Evolutionary conservation across 2,329 filamentous ascomycete genomes (phyloP).

Genomic region (Cercospora janseana): DNA sequence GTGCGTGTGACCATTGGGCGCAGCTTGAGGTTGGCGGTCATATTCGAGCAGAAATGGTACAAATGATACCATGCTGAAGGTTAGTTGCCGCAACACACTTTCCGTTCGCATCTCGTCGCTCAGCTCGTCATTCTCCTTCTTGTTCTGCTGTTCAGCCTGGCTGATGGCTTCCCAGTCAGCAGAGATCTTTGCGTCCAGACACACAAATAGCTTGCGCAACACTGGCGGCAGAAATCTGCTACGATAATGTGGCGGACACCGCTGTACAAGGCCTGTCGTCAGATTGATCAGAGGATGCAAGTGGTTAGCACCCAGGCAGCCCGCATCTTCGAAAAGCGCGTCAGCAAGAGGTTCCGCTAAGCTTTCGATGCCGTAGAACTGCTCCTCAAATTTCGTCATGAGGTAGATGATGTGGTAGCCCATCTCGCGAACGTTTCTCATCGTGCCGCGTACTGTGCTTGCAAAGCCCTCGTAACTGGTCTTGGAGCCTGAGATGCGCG

Average conservation of each 20-base stretch:
- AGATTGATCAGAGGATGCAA: slow-evolving; percentile 90
- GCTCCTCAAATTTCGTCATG: slow-evolving; percentile 79
- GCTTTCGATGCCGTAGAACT: slow-evolving; percentile 87
- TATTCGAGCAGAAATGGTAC: slow-evolving; percentile 80
- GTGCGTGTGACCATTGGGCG: slow-evolving; percentile 15
- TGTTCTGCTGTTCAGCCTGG: slow-evolving; percentile 56
- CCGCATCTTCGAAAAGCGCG: slow-evolving; percentile 78
- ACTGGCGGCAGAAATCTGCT: slow-evolving; percentile 81
- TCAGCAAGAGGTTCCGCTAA: slow-evolving; percentile 79
- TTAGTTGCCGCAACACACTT: slow-evolving; percentile 88
- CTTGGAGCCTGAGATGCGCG: slow-evolving; percentile 83
- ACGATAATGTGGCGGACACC: slow-evolving; percentile 78
- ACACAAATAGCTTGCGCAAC: slow-evolving; percentile 74
- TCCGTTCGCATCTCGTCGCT: slow-evolving; percentile 98
- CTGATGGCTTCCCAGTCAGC: slow-evolving; percentile 78
- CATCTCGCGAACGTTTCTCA: slow-evolving; percentile 86
- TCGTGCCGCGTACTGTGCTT: slow-evolving; percentile 84
- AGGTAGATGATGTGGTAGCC: slow-evolving; percentile 94
- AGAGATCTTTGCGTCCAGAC: slow-evolving; percentile 83
- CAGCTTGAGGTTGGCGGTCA: slow-evolving; percentile 49
- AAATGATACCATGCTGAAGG: slow-evolving; percentile 88
- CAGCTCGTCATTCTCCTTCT: slow-evolving; percentile 67
- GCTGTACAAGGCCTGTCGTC: slow-evolving; percentile 82
- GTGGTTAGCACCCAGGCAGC: slow-evolving; percentile 84
- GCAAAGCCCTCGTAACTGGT: slow-evolving; percentile 88